Base-by-base conservation (phyloP, 1,139 yeast species). In the Zygosaccharomyces sapae region DNA sequence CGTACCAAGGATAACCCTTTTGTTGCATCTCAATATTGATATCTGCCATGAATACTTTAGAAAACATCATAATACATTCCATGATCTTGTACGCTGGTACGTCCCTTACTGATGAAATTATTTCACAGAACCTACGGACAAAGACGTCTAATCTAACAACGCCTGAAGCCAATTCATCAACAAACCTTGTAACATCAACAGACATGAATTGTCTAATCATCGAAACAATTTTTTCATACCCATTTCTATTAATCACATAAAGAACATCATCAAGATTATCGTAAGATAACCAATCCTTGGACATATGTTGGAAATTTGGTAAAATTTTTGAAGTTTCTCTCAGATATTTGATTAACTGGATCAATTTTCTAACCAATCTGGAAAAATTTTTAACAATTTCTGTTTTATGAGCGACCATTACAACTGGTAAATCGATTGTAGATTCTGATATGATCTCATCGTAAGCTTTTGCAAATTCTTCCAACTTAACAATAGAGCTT, bases 321-420 rank as follows among this genome's bases (percentile, higher is more conserved):
- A 83, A 67, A 39, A 79, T 74, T 46, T 75, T 72, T 19, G 77
- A 68, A 1, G 85, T 81, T 33, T 79, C 70, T 48, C 72, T 72
- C 0, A 86, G 81, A 2, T 86, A 75, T 53, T 81, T 84, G 22
- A 80, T 74, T 40, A 80, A 80, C 51, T 78, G 73, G 34, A 81
- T 70, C 49, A 83, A 69, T 43, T 88, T 75, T 43, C 77, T 74
- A 41, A 86, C 68, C 38, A 86, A 62, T 41, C 71, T 71, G 3
- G 80, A 69, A 65, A 88, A 87, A 40, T 73, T 74, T 43, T 70
- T 72, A 0, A 87, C 86, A 13, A 79, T 70, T 44, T 69, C 70
- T 43, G 80, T 59, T 59, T 85, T 85, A 56, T 75, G 73, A 16
- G 69, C 62, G 6, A 77, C 69, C 51, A 86, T 71, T 30, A 67